phyloP scores from a whole-genome alignment of 2,329 filamentous ascomycete genomes.

The Triangularia setosa region DNA sequence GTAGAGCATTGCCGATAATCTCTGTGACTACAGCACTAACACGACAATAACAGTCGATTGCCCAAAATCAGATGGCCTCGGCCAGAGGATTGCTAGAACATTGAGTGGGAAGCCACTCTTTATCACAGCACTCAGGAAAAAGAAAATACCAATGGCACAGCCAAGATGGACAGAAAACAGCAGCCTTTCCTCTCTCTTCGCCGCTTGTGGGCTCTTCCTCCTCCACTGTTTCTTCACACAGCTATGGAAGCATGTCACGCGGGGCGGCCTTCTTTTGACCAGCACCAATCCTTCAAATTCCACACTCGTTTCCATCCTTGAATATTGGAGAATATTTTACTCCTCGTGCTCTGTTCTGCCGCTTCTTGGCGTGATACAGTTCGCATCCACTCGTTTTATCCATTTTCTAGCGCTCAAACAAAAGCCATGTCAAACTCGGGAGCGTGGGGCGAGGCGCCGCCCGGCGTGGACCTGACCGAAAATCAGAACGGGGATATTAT shows the following conservation, averaged over 20 bases:
- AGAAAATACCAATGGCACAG: not conserved
- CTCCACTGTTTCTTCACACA: not conserved
- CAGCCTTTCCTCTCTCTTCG: not conserved
- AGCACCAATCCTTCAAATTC: not conserved
- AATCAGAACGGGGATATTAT: constrained; percentile 16
- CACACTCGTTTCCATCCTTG: not conserved
- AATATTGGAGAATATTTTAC: not conserved
- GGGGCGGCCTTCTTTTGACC: not conserved
- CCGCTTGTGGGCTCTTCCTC: not conserved
- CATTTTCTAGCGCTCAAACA: not conserved
- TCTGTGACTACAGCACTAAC: not conserved
- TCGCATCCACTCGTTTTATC: not conserved
- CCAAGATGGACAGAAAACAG: not conserved
- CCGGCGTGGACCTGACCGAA: constrained; percentile 16
- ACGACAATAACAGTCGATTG: not conserved
- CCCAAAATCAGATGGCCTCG: not conserved
- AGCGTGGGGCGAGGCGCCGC: constrained; percentile 14
- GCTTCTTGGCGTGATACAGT: not conserved
- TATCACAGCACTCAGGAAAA: not conserved
- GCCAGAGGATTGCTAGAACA: not conserved
- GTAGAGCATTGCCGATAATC: not conserved
- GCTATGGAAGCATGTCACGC: not conserved
- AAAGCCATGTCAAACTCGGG: constrained; percentile 1
- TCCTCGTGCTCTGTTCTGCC: not conserved
- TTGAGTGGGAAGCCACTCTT: not conserved